Evolutionary conservation across 768 basidiomycete genomes (phyloP).

Genomic region (Mycena amicta): DNA sequence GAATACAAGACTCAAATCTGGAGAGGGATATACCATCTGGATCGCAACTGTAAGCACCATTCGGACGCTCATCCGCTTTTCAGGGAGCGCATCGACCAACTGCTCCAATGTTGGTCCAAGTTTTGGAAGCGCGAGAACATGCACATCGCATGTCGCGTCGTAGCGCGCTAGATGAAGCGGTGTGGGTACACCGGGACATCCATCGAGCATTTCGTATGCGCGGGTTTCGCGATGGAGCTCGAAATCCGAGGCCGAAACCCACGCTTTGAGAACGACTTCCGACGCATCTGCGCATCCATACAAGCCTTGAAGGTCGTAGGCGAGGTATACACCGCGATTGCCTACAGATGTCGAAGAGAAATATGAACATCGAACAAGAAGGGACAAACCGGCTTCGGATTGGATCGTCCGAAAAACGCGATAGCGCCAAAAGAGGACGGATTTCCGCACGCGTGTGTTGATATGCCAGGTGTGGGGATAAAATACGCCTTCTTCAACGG

Average conservation of each 20-base stretch:
- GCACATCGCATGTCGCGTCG: constrained; percentile 24
- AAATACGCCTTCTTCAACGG: constrained; percentile 30
- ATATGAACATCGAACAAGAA: not conserved
- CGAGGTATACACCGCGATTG: constrained; percentile 33
- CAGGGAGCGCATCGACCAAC: constrained; percentile 19
- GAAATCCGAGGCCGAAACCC: constrained; percentile 24
- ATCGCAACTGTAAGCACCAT: constrained; percentile 33
- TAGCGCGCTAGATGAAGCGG: constrained; percentile 19
- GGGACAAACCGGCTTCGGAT: constrained; percentile 29
- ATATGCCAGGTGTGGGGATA: constrained; percentile 37
- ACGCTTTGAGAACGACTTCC: constrained; percentile 34
- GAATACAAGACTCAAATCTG: not conserved
- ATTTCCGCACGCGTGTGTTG: constrained; percentile 31
- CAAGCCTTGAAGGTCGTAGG: constrained; percentile 29
- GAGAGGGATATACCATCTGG: constrained; percentile 26
- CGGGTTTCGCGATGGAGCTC: constrained; percentile 31
- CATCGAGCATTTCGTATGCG: constrained; percentile 25
- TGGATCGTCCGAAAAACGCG: constrained; percentile 31
- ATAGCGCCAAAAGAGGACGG: constrained; percentile 28
- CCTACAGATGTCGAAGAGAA: constrained; percentile 10
- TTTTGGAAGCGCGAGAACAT: constrained; percentile 30
- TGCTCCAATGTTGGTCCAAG: constrained; percentile 33
- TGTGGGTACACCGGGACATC: constrained; percentile 18
- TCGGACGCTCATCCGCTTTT: constrained; percentile 18
- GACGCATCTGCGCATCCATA: constrained; percentile 27